A percentile compares a stretch with the other conserved stretches of the same genome.
Evolutionary conservation across 352 stramenopile genomes (phyloP).

Genomic region (Pythium scleroteichum): DNA sequence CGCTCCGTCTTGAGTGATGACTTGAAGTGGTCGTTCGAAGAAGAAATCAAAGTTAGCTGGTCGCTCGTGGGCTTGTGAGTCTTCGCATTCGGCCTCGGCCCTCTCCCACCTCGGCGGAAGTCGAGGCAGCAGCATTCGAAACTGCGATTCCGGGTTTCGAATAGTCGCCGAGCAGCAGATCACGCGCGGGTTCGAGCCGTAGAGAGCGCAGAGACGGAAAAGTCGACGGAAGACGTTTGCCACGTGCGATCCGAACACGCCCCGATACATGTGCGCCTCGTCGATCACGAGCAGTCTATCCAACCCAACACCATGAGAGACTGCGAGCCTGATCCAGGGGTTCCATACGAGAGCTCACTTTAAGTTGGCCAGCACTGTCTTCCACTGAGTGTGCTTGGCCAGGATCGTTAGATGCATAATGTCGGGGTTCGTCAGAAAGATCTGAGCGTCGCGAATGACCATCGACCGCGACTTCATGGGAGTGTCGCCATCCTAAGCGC

Average conservation of each 20-base stretch:
- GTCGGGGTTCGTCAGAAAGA: constrained; percentile 99
- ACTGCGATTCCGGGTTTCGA: constrained; percentile 91
- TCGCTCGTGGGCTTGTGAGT: background rate
- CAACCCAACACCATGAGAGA: background rate
- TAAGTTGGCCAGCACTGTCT: constrained; percentile 87
- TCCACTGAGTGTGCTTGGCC: constrained; percentile 91
- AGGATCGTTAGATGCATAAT: constrained; percentile 98
- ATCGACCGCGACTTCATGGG: constrained; percentile 84
- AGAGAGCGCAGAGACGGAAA: constrained; percentile 85
- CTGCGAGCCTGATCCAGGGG: too few species aligned
- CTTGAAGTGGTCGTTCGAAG: constrained; percentile 44
- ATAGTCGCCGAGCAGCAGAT: constrained; percentile 97
- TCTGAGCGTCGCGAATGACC: constrained; percentile 84
- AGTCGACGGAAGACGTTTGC: constrained; percentile 90
- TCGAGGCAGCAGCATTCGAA: constrained; percentile 86
- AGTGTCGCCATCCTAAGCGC: constrained; percentile 92
- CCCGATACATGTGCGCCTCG: constrained; percentile 95
- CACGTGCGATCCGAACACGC: constrained; percentile 83
- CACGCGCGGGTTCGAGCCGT: constrained; percentile 85
- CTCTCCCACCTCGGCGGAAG: constrained; percentile 33
- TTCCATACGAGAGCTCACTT: constrained; percentile 46
- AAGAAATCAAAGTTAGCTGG: constrained; percentile 67
- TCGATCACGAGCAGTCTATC: constrained; percentile 74
- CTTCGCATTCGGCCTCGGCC: background rate
- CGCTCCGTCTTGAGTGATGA: constrained; percentile 91